Evolutionary conservation across 768 basidiomycete genomes (phyloP), one percentile per base, ranked within the genome.

Genomic region (Lentinula sp.): DNA sequence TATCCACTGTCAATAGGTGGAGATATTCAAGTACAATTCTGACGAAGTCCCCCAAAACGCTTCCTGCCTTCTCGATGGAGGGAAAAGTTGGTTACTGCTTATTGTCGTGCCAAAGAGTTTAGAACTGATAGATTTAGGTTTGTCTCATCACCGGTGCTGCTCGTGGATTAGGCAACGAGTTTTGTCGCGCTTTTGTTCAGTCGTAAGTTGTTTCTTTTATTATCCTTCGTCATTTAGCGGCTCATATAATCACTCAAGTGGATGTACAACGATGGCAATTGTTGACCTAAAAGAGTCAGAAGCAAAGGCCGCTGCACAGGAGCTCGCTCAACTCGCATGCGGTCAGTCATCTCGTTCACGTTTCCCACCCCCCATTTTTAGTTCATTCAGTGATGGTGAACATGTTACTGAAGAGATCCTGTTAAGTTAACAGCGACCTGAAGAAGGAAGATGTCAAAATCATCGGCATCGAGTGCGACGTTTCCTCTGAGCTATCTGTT

Each of bases 91-190:
- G 73, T 48, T 53, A 39, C 60, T 32, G 41, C 39, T 33, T 32
- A 20, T 60, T 16, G 28, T 16, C 37, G 16, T 49, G 45, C 20
- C 1, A n/a, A 36, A 5, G 41, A 33, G 7, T 16, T 32, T 8
- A 18, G 46, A 7, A 61, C 16, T 56, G 50, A 33, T 60, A 54
- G 50, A 32, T 18, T 6, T 68, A 96, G 87, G 93, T 94, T 58
- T 93, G 92, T 75, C 77, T 95, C 66, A 87, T 98, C 55, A 98
- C 96, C 42, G 96, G 96, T 50, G 96, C 88, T 58, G 96, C 95
- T 12, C 82, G 91, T 67, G 96, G 96, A 6, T 77, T 98, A 50
- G 96, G 96, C 6, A 82, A 90, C 65, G 88, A 93, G 72, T 93
- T 98, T 71, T 95, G 93, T 71, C 83, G 87, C 50, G 94, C 94